Evolutionary conservation across 306 rosid species (phyloP), one percentile per base, ranked within the genome.

Genomic region (Trichosanthes cucumerina): DNA sequence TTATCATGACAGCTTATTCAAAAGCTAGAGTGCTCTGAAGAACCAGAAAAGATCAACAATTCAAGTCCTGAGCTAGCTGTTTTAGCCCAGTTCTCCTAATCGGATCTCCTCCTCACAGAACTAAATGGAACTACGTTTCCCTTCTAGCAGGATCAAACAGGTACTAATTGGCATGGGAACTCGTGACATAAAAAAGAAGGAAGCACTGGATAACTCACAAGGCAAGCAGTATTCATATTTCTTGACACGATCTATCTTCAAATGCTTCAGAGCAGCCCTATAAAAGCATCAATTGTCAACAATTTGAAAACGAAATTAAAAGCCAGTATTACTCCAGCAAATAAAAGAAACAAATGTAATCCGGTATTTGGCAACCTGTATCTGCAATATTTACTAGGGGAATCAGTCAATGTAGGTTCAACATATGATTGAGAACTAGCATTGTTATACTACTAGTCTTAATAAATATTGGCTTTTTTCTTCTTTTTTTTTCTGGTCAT

Each of bases 221-320:
- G 97, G 96, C 86, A 92, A 76, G 86, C 97, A 92, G 85, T 92
- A 90, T 59, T 92, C 97, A 13, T 85, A 90, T 87, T 90, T 92
- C 90, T 92, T 92, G 54, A 89, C 38, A 34, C 96, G 90, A 78
- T 89, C 97, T 84, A 90, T 68, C 89, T 92, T 92, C 89, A 92
- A 80, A 84, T 90, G 93, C 74, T 86, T 92, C 70, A 92, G 78
- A 84, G 96, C 97, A 84, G 96, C 84, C 89, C 96, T 92, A 80
- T 49, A 77, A 57, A 33, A 81, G 53, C 52, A 62, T 31, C 76
- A 63, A 83, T 41, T 57, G 57, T 5, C 49, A 34, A 14, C 2
- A 8, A 6, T 34, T 39, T 9, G 62, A 34, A 38, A 58, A 62
- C 0, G 6, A 76, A 52, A 15, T 16, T 28, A 23, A 77, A 14